These are phyloP conservation scores for Tetradesmus obliquus DNA, from an alignment of 139 green algal species.

Conservation along the genomic window DNA sequence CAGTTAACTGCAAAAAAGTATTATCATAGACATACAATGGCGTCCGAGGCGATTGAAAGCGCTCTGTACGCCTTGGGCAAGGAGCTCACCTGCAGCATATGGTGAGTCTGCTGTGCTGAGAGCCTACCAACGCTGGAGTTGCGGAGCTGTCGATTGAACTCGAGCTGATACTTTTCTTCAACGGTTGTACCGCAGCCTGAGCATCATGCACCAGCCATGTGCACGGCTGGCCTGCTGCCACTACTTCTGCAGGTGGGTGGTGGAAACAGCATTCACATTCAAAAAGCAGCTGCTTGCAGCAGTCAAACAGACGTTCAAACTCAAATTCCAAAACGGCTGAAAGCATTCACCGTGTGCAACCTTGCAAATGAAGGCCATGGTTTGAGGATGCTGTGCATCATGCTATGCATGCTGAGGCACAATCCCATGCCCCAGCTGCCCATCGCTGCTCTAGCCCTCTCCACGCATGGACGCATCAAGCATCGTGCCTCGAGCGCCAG, in stretches of 20 bases:
- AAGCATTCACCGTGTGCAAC: neutral
- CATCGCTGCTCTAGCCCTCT: neutral
- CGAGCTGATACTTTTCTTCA: neutral
- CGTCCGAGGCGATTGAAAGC: neutral
- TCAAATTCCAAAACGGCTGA: neutral
- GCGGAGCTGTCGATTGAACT: neutral
- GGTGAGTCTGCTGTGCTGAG: conserved; percentile 18
- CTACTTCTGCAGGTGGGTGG: conserved; percentile 64
- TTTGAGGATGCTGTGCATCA: neutral
- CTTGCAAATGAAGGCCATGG: neutral
- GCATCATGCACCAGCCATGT: conserved; percentile 52
- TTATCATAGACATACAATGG: neutral
- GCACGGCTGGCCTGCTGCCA: conserved; percentile 61
- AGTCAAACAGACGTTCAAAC: neutral
- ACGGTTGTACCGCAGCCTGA: conserved; percentile 46
- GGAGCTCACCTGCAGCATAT: conserved; percentile 49
- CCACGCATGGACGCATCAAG: neutral
- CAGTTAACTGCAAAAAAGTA: no score
- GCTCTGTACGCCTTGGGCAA: conserved; percentile 46
- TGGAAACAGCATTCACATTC: neutral
- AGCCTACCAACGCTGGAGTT: neutral
- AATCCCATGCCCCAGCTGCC: neutral
- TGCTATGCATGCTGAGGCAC: neutral
- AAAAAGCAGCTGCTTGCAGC: neutral
- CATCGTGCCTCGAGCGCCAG: neutral